phyloP scores from a whole-genome alignment of 495 filamentous ascomycete genomes.

The Viridothelium virens region DNA sequence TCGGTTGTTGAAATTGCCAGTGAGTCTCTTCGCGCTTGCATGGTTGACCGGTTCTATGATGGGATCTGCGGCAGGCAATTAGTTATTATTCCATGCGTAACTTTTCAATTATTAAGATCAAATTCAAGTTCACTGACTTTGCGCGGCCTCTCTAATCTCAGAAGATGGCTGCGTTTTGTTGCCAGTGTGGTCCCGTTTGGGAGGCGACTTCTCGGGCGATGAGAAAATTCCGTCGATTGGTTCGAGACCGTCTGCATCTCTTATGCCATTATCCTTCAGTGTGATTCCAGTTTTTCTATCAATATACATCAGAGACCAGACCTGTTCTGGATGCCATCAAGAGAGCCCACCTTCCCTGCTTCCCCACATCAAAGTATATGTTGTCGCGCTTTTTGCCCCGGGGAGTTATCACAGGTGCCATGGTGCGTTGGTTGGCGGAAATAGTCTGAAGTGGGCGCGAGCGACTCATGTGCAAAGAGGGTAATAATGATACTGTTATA shows the following conservation, averaged over 20 bases:
- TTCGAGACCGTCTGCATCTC: constrained; percentile 90
- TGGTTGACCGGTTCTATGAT: constrained; percentile 40
- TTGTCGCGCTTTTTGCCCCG: constrained; percentile 44
- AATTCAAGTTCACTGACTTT: background rate
- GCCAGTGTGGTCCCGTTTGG: constrained; percentile 38
- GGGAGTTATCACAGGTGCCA: background rate
- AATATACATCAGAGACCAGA: constrained; percentile 11
- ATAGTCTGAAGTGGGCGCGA: background rate
- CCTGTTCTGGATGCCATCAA: constrained; percentile 20
- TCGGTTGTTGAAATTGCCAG: constrained; percentile 31
- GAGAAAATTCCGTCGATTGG: constrained; percentile 79
- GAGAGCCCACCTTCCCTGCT: constrained; percentile 50
- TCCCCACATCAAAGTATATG: constrained; percentile 58
- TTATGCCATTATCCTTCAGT: constrained; percentile 66
- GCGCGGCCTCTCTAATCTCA: background rate
- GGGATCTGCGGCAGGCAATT: constrained; percentile 33
- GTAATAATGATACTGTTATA: background rate
- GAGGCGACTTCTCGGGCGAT: constrained; percentile 61
- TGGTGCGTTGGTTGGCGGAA: background rate
- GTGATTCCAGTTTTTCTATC: constrained; percentile 73
- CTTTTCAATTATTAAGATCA: background rate
- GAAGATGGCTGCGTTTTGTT: background rate
- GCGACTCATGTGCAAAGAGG: constrained; percentile 3
- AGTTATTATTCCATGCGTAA: constrained; percentile 12
- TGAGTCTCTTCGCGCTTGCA: constrained; percentile 28